Evolutionary conservation across 495 filamentous ascomycete species (phyloP).

Genomic region (Penicillium coprophilum): DNA sequence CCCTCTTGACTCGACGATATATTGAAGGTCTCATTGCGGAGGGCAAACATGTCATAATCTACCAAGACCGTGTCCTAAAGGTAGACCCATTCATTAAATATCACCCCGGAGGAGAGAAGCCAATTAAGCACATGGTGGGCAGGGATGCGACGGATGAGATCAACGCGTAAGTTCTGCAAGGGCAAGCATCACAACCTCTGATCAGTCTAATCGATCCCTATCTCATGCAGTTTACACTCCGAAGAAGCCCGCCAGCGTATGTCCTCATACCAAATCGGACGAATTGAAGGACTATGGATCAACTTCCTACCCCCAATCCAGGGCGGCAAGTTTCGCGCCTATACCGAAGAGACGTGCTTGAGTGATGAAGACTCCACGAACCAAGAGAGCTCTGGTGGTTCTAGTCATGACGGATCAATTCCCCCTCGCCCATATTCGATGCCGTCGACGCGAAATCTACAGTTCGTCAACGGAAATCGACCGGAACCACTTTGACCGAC

Average conservation of each 20-base stretch:
- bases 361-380: slow-evolving; percentile 36
- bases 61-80: slow-evolving; percentile 78
- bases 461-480: slow-evolving; percentile 34
- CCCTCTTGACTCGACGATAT: slow-evolving; percentile 65
- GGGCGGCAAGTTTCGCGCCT: slow-evolving; percentile 75
- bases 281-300: slow-evolving; percentile 75
- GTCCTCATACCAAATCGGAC: slow-evolving; percentile 80
- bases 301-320: slow-evolving; percentile 94
- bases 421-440: slow-evolving; percentile 70
- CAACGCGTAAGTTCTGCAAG: slow-evolving; percentile 64
- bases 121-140: slow-evolving; percentile 93
- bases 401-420: slow-evolving; percentile 32
- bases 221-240: slow-evolving; percentile 71
- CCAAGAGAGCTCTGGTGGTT: slow-evolving; percentile 42
- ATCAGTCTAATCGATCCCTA: not conserved
- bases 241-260: slow-evolving; percentile 72
- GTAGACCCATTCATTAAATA: slow-evolving; percentile 84
- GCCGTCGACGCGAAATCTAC: slow-evolving; percentile 38
- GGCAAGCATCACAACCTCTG: not conserved
- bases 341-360: slow-evolving; percentile 37
- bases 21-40: slow-evolving; percentile 87
- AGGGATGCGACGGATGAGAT: slow-evolving; percentile 96
- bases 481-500: slow-evolving; percentile 35
- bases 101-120: slow-evolving; percentile 90
- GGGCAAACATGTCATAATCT: slow-evolving; percentile 77